Evolutionary conservation across 352 stramenopile genomes (phyloP), one percentile per base, ranked within the genome.

Genomic region (Halophytophthora polymorphica): DNA sequence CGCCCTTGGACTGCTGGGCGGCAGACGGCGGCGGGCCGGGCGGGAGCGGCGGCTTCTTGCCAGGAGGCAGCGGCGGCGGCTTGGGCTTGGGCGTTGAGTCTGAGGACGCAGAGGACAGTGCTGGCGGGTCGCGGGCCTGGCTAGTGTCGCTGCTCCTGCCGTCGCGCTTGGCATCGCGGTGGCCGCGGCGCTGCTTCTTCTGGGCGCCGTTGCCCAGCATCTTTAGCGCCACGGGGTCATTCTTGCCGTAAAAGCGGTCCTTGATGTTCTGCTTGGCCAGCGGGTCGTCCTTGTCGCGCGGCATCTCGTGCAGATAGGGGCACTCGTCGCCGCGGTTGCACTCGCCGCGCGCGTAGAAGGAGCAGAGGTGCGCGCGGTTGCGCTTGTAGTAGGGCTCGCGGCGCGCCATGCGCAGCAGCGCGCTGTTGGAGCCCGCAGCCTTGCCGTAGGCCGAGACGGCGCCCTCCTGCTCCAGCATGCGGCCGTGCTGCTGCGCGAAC

Each of bases 241-340:
- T 97, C 43, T 90, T 95, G 63, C 95, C 93, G 53, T 96, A 96
- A 64, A 95, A 98, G 13, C 95, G 73, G 66, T 98, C 89, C 45
- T 96, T 93, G 29, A 97, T 98, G 83, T 97, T 98, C 66, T 98
- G 94, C 62, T 97, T 97, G n/a, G 82, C 83, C 23, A 98, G 68
- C 33, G 92, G 90, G 64, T 98, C 90, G 64, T 92, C 90, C 65
- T 96, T 93, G 57, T 82, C 82, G 15, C 85, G 85, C 3, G 90
- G 91, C 88, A 98, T 96, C 69, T 98, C 95, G 62, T 98, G 88
- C 61, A 96, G 53, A 58, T 98, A 98, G 1, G 95, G 95, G 70
- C 95, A 98, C 25, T 85, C 80, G 13, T 93, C 78, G 22, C 93
- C 88, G 43, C 88, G 86, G 58, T 90, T 96, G 63, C 93, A 98